Evolutionary conservation across 192 early-diverging fungal species (phyloP).

Genomic region (Thoreauomyces humboldtii): DNA sequence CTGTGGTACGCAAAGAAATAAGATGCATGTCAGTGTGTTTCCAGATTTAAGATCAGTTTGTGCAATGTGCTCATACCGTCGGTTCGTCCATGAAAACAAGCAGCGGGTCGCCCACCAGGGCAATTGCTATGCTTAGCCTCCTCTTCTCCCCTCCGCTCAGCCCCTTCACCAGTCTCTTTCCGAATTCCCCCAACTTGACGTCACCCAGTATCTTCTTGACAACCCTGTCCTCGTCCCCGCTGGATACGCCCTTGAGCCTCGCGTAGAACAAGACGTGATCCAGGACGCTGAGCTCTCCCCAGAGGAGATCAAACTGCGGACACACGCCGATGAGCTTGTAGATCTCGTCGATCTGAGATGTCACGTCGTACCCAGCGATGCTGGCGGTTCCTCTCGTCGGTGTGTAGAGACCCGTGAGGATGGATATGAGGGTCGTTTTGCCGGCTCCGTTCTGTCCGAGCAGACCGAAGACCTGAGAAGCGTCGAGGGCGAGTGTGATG

Average conservation of each 20-base stretch:
- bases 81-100: constrained; percentile 83
- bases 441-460: constrained; percentile 70
- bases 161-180: constrained; percentile 54
- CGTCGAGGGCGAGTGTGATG: constrained; percentile 62
- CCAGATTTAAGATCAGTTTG: not conserved
- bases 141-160: constrained; percentile 76
- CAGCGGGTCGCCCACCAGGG: constrained; percentile 50
- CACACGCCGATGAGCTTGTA: constrained; percentile 71
- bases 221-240: constrained; percentile 46
- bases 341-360: constrained; percentile 52
- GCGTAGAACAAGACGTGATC: constrained; percentile 77
- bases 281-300: constrained; percentile 68
- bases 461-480: constrained; percentile 50
- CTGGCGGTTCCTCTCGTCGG: constrained; percentile 58
- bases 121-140: constrained; percentile 49
- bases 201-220: constrained; percentile 45
- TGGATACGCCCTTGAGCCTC: constrained; percentile 65
- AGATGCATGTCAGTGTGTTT: not conserved
- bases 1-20: not conserved
- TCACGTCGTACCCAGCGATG: constrained; percentile 59
- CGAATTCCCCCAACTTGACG: constrained; percentile 58
- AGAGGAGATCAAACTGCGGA: constrained; percentile 73
- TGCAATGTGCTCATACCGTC: constrained; percentile 29
- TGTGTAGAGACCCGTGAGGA: constrained; percentile 69
- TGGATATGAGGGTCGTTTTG: constrained; percentile 73